A percentile compares a stretch with the other conserved stretches of the same genome.
phyloP scores from a whole-genome alignment of 148 eudicot genomes.

The Amaranthus hypochondriacus region DNA sequence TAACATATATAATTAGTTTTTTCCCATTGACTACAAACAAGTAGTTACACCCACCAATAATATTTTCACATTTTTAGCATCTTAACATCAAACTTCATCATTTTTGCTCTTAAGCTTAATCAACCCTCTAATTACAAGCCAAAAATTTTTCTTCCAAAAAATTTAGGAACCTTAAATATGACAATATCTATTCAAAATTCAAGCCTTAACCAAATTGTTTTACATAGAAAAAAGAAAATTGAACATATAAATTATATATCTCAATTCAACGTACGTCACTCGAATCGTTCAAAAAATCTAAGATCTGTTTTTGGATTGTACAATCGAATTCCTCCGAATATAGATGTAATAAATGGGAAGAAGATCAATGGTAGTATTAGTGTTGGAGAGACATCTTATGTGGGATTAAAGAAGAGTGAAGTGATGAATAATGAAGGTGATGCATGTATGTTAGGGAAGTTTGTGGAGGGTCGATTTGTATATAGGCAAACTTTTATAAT shows the following conservation, averaged over 20 bases:
- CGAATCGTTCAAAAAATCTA: not conserved
- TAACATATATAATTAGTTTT: not conserved
- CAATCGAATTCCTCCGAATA: not conserved
- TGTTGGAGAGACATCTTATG: conserved; percentile 20
- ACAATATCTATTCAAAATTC: conserved; percentile 15
- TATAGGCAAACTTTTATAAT: conserved; percentile 65
- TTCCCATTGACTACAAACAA: conserved; percentile 2
- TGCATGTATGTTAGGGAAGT: conserved; percentile 49
- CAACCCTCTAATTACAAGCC: not conserved
- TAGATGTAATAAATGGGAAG: conserved; percentile 45
- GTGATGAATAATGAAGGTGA: conserved; percentile 25
- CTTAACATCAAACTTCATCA: not conserved
- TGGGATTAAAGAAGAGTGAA: conserved; percentile 26
- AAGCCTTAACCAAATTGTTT: conserved; percentile 1
- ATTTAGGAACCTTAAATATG: conserved; percentile 7
- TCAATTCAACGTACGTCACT: conserved; percentile 5
- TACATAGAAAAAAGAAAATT: conserved; percentile 24
- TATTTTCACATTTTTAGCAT: conserved; percentile 11
- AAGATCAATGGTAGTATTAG: conserved; percentile 48
- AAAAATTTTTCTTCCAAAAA: not conserved
- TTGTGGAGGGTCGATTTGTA: conserved; percentile 52
- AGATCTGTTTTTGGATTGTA: conserved; percentile 14
- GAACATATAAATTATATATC: conserved; percentile 11
- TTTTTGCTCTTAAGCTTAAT: not conserved
- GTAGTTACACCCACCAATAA: conserved; percentile 31